Percentiles rank a stretch among this genome's conserved stretches.
Evolutionary conservation across 306 rosid genomes (phyloP).

Genomic region (Spatholobus suberectus): DNA sequence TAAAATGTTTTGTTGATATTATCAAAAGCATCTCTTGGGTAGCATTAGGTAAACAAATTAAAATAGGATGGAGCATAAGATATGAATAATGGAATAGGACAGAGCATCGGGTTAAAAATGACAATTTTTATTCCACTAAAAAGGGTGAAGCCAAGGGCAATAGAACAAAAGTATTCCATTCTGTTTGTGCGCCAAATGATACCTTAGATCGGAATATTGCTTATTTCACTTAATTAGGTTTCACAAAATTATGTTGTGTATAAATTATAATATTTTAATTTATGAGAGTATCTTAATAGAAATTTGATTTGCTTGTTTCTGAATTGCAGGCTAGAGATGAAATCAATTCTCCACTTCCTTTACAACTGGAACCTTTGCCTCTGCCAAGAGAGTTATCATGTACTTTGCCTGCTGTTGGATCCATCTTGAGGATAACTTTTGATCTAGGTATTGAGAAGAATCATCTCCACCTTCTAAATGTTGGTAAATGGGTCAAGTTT

Average conservation of each 20-base stretch:
- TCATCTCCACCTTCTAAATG: conserved; percentile 36
- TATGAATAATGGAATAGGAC: background rate
- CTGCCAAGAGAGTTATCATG: conserved; percentile 54
- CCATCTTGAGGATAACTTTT: conserved; percentile 58
- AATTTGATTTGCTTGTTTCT: conserved; percentile 7
- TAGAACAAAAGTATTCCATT: background rate
- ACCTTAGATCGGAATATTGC: background rate
- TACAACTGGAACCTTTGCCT: conserved; percentile 50
- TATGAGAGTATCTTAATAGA: background rate
- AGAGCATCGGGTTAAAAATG: background rate
- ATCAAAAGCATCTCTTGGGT: background rate
- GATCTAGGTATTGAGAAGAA: conserved; percentile 43
- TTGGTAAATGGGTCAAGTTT: conserved; percentile 68
- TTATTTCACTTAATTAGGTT: background rate
- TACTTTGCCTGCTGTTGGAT: conserved; percentile 63
- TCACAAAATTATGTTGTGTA: background rate
- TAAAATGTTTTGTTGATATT: background rate
- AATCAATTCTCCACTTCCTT: conserved; percentile 49
- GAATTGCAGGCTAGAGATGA: conserved; percentile 70
- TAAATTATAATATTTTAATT: conserved; percentile 3
- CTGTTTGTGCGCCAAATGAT: background rate
- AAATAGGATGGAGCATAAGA: background rate
- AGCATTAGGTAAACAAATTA: background rate
- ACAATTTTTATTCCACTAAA: background rate
- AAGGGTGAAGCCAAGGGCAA: background rate